Evolutionary conservation across 106 monocot genomes (phyloP), one percentile per base, ranked within the genome.

Genomic region (Amphibolis antarctica): DNA sequence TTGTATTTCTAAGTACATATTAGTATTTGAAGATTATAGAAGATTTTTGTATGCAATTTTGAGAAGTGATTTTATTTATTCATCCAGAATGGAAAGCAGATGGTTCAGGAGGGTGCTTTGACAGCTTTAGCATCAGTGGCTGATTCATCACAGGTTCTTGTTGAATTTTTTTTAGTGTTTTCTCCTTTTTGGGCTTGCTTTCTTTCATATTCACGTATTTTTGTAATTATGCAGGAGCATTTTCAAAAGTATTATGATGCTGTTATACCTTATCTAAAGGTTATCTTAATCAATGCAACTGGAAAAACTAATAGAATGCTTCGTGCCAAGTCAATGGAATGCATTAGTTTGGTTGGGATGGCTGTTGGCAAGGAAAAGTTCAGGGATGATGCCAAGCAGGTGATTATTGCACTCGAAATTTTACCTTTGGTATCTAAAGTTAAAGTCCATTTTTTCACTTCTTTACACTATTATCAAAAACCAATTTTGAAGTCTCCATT

Each of bases 41-140:
- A 36, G 36, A 36, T 36, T 2, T 2, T 36, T 36, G 36, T 36
- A 25, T 55, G 22, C 54, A 9, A 9, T 1, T 24, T 10, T 56
- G 12, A 19, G 15, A n/a, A n/a, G n/a, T n/a, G 5, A 56, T 27
- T 56, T 24, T 56, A 1, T 15, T 13, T 12, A 10, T 24, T 23
- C 23, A 17, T 58, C 36, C 78, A 96, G 86, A 86, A 86, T 76
- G 89, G 86, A 44, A 96, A 89, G 80, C 85, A 89, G 66, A 89
- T 89, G 86, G 89, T 96, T 53, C 89, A 89, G 65, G 96, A 96
- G 76, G 96, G 81, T 53, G 89, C 89, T 23, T 79, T 96, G 66
- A 89, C 89, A 28, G 89, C 96, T 63, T 80, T 96, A 67, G 96
- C 96, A 59, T 96, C 96, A 45, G 96, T 96, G 65, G 96, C 96